A percentile compares a stretch with the other conserved stretches of the same genome.
These are phyloP conservation scores for Talaromyces sp. DNA, from an alignment of 2,329 filamentous ascomycete species.

Conservation along the genomic window DNA sequence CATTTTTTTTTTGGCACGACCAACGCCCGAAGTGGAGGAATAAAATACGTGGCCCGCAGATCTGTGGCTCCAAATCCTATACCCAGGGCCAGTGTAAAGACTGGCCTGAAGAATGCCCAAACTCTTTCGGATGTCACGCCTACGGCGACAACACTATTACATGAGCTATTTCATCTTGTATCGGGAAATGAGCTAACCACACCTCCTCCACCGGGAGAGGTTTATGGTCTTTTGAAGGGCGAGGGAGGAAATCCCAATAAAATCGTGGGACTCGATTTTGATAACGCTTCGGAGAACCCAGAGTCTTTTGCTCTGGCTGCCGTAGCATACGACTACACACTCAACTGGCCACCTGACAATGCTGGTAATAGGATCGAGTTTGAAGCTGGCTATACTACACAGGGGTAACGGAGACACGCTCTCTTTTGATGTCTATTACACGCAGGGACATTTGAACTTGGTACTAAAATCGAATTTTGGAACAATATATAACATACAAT, in stretches of 20 bases:
- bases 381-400: slow-evolving; percentile 9
- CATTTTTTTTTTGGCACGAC: slow-evolving; percentile 9
- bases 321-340: slow-evolving; percentile 8
- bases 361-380: slow-evolving; percentile 9
- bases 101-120: slow-evolving; percentile 1
- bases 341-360: slow-evolving; percentile 8
- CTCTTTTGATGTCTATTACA: slow-evolving; percentile 5
- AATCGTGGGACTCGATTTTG: slow-evolving; percentile 8
- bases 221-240: slow-evolving; percentile 5
- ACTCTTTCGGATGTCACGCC: slow-evolving; percentile 6
- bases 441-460: slow-evolving; percentile 3
- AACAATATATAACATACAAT: slow-evolving; percentile 10
- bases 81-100: slow-evolving; percentile 4
- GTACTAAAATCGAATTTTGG: slow-evolving; percentile 1
- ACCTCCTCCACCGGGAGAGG: slow-evolving; percentile 6
- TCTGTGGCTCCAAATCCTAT: slow-evolving; percentile 9
- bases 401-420: not conserved
- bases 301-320: slow-evolving; percentile 8
- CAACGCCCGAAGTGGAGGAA: slow-evolving; percentile 4
- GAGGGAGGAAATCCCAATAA: slow-evolving; percentile 9
- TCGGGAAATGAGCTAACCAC: slow-evolving; percentile 6
- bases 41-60: slow-evolving; percentile 7
- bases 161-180: slow-evolving; percentile 8
- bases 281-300: slow-evolving; percentile 9
- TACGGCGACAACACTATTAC: slow-evolving; percentile 8